A percentile compares a stretch with the other conserved stretches of the same genome.
Evolutionary conservation across 2,329 filamentous ascomycete genomes (phyloP).

Genomic region (Fusarium devonianum): DNA sequence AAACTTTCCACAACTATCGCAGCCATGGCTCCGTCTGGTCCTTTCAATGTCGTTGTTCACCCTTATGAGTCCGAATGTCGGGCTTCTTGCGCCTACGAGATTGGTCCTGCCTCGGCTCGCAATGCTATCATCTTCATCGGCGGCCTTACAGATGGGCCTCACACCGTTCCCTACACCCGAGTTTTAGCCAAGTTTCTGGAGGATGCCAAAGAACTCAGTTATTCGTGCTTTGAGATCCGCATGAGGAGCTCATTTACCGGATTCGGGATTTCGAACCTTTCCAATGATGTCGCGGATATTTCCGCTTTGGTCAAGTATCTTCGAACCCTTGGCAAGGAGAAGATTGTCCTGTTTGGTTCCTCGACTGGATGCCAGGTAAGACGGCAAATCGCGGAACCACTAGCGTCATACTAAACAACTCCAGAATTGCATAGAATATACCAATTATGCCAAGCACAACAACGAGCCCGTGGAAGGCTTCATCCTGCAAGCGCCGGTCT

Average conservation of each 20-base stretch:
- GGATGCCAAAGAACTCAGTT: constrained; percentile 49
- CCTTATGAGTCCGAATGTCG: constrained; percentile 52
- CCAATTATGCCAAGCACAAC: constrained; percentile 50
- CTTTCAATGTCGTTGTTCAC: constrained; percentile 56
- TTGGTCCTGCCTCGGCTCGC: constrained; percentile 49
- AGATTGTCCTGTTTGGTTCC: constrained; percentile 64
- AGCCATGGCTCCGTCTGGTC: constrained; percentile 40
- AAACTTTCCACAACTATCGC: neutral
- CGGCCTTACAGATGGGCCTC: constrained; percentile 73
- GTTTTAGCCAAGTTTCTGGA: constrained; percentile 55
- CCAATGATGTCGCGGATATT: constrained; percentile 62
- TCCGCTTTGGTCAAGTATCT: constrained; percentile 61
- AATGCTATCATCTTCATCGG: constrained; percentile 75
- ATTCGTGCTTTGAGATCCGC: constrained; percentile 64
- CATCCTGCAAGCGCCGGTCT: constrained; percentile 82
- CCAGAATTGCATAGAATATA: constrained; percentile 66
- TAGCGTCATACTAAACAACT: constrained; percentile 1
- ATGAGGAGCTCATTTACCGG: constrained; percentile 62
- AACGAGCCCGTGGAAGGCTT: constrained; percentile 72
- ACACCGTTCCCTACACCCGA: constrained; percentile 66
- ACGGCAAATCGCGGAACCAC: neutral
- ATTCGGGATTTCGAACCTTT: constrained; percentile 59
- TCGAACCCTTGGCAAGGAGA: constrained; percentile 56
- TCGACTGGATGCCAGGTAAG: constrained; percentile 65
- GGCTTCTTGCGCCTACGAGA: constrained; percentile 57